phyloP scores from a whole-genome alignment of 208 protist genomes.

The Wallacemonas sp. region DNA sequence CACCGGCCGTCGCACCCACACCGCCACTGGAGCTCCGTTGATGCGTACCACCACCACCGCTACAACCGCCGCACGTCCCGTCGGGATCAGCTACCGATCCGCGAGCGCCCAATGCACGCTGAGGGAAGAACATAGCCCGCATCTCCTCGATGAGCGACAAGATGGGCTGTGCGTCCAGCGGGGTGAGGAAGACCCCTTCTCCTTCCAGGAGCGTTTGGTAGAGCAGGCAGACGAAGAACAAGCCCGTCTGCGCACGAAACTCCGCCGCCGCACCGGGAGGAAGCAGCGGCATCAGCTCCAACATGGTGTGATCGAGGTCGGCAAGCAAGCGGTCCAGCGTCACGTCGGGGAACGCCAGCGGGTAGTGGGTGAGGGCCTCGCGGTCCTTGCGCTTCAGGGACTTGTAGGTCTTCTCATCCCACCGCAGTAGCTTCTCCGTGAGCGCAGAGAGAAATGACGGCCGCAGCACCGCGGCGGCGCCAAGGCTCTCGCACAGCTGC shows the following conservation, averaged over 20 bases:
- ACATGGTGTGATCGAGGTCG: constrained; percentile 8
- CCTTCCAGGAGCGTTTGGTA: constrained; percentile 42
- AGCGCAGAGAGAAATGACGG: not conserved
- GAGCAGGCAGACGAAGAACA: constrained; percentile 39
- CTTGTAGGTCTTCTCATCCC: constrained; percentile 30
- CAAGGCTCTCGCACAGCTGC: constrained; percentile 31
- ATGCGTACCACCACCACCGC: not conserved
- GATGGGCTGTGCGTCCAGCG: constrained; percentile 33
- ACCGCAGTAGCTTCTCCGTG: constrained; percentile 6
- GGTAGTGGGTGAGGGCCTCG: constrained; percentile 16
- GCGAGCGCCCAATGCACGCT: not conserved
- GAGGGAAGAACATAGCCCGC: constrained; percentile 20
- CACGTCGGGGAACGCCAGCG: not conserved
- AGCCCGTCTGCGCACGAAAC: constrained; percentile 21
- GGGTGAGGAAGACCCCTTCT: constrained; percentile 33
- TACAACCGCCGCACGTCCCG: not conserved
- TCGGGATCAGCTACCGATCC: not conserved
- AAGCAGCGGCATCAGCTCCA: constrained; percentile 9
- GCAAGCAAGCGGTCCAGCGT: constrained; percentile 5
- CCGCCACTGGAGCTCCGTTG: not conserved
- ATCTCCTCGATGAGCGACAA: constrained; percentile 37
- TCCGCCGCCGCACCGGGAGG: constrained; percentile 10
- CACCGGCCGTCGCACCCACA: not conserved
- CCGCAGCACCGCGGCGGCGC: constrained; percentile 11
- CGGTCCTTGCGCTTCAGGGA: constrained; percentile 11